Evolutionary conservation across 495 filamentous ascomycete genomes (phyloP), one percentile per base, ranked within the genome.

Genomic region (Xylaria intraflava): DNA sequence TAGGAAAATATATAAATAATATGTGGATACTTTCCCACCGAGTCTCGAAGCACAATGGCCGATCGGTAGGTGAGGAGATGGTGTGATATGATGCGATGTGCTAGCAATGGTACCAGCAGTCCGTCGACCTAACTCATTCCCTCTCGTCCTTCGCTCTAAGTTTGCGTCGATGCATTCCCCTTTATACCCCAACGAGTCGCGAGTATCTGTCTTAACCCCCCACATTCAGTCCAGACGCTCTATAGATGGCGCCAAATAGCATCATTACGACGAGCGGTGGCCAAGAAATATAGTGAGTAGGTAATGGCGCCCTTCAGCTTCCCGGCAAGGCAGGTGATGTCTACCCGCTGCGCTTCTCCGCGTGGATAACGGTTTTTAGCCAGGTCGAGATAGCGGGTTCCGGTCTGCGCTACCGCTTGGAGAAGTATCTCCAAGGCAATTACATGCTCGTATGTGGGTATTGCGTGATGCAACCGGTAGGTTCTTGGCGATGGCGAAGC

Each of bases 301-400:
- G 19, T 14, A 17, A 10, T 47, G 26, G n/a, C 45, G 40, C 20
- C 4, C 26, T 45, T n/a, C 9, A 23, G 16, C 43, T 55, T 55
- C 52, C 52, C 36, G 26, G 22, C 52, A 55, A 49, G 52, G 52
- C 52, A 55, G 38, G 44, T 55, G 45, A 27, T 55, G 45, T 16
- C 20, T 33, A 33, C 30, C 26, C 29, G 29, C 23, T 38, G 41
- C 41, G 41, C 50, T 17, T 36, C 50, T 53, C 30, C 27, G 50
- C 41, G 39, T 45, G 29, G 30, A 29, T n/a, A n/a, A n/a, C n/a
- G n/a, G n/a, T n/a, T 17, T 43, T 26, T 24, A 35, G 14, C 35
- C 9, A 40, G 41, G 29, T 16, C 23, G 2, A 29, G 50, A 52
- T 52, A 46, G 22, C 40, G n/a, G 30, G 19, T 29, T 45, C 16